Percentiles rank a stretch among this genome's conserved stretches.
Conservation (phyloP, 106 monocot genomes). For the Dioscorea dumetorum region DNA sequence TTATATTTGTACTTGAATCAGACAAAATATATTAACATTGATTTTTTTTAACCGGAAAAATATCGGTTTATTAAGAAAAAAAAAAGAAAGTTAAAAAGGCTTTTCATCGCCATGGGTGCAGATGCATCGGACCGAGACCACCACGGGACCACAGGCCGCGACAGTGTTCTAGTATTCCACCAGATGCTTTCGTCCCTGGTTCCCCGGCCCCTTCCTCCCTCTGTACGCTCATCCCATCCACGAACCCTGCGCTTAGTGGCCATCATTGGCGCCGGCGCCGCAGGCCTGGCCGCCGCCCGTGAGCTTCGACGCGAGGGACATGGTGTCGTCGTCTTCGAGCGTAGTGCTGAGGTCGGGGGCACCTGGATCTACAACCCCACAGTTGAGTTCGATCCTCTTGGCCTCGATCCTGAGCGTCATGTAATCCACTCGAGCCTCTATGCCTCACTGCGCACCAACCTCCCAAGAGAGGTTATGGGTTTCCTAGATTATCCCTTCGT, state of each 20-base stretch:
- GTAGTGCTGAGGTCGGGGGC: slow-evolving; percentile 48
- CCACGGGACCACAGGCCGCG: too few relatives aligned
- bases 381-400: slow-evolving; percentile 58
- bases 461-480: slow-evolving; percentile 87
- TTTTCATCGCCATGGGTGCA: too few relatives aligned
- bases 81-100: too few relatives aligned
- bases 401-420: slow-evolving; percentile 29
- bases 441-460: slow-evolving; percentile 80
- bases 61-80: too few relatives aligned
- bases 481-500: slow-evolving; percentile 86
- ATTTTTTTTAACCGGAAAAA: too few relatives aligned
- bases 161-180: neutral
- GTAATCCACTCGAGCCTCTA: slow-evolving; percentile 77
- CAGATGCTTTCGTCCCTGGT: neutral
- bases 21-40: too few relatives aligned
- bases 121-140: too few relatives aligned
- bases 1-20: too few relatives aligned
- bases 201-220: slow-evolving; percentile 1
- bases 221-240: neutral
- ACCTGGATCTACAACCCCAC: slow-evolving; percentile 79
- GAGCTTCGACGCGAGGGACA: slow-evolving; percentile 77
- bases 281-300: slow-evolving; percentile 79
- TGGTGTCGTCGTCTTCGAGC: slow-evolving; percentile 77
- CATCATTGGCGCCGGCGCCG: slow-evolving; percentile 86
- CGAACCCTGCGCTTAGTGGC: slow-evolving; percentile 40